Evolutionary conservation across 495 filamentous ascomycete species (phyloP).

Genomic region (Annulohypoxylon stygium): DNA sequence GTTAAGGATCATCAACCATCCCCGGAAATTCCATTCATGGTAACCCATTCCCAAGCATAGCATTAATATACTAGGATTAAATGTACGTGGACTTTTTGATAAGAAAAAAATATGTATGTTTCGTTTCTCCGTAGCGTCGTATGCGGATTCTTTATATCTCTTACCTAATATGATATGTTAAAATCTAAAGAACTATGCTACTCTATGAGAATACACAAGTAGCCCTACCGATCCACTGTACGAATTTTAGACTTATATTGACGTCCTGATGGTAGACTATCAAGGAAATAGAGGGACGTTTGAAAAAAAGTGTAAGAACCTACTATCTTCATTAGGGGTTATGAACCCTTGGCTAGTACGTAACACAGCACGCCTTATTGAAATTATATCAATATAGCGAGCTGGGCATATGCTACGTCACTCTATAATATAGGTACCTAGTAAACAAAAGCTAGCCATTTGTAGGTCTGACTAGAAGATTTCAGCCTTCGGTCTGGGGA

Average conservation of each 20-base stretch:
- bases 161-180: not conserved
- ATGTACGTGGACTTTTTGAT: not conserved
- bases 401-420: not conserved
- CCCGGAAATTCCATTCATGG: not conserved
- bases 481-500: constrained; percentile 23
- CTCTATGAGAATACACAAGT: not conserved
- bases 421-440: not conserved
- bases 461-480: constrained; percentile 15
- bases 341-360: not conserved
- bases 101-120: not conserved
- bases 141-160: not conserved
- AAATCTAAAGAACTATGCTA: not conserved
- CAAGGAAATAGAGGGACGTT: not conserved
- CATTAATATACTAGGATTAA: not conserved
- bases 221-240: not conserved
- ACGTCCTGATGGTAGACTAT: not conserved
- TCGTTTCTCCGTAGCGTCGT: not conserved
- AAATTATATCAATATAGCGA: not conserved
- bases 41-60: not conserved
- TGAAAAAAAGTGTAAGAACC: not conserved
- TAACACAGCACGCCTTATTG: not conserved
- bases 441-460: constrained; percentile 3
- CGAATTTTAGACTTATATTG: not conserved
- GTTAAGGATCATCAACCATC: not conserved
- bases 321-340: not conserved